Evolutionary conservation across 1,139 yeast species (phyloP).

Genomic region (Yamadazyma spencermartinsiae): DNA sequence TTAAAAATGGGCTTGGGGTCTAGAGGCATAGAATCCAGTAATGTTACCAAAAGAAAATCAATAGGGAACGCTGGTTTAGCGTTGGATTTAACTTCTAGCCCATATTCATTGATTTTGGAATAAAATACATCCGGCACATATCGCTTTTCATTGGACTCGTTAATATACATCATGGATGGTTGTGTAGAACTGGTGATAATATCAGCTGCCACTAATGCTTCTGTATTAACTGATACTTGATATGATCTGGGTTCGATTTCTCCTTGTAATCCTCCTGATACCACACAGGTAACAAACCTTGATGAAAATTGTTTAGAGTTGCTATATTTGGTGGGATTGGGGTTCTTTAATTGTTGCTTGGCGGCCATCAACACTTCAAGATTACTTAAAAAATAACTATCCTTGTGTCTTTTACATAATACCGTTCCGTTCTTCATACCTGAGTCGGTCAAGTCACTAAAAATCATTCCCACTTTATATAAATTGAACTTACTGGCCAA

Average conservation of each 20-base stretch:
- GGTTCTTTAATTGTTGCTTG: constrained; percentile 63
- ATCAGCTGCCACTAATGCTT: constrained; percentile 84
- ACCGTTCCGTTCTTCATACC: constrained; percentile 89
- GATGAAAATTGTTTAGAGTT: constrained; percentile 74
- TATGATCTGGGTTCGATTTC: constrained; percentile 90
- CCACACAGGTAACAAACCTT: constrained; percentile 89
- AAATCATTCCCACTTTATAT: constrained; percentile 75
- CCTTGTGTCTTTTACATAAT: constrained; percentile 88
- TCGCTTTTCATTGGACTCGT: constrained; percentile 65
- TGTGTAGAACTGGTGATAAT: constrained; percentile 86
- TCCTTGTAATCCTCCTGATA: constrained; percentile 81
- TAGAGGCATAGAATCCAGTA: constrained; percentile 91
- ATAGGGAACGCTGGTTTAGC: constrained; percentile 98
- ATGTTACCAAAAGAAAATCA: constrained; percentile 82
- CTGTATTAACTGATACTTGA: constrained; percentile 87
- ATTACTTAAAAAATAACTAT: constrained; percentile 84
- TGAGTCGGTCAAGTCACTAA: constrained; percentile 87
- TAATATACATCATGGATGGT: constrained; percentile 84
- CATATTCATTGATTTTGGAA: constrained; percentile 83
- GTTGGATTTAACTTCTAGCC: constrained; percentile 78
- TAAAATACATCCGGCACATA: constrained; percentile 95
- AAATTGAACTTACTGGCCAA: constrained; percentile 67
- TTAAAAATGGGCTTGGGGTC: constrained; percentile 54
- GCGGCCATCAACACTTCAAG: constrained; percentile 88
- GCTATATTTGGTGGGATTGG: constrained; percentile 68